Percentiles rank a stretch among this genome's conserved stretches.
Conservation (phyloP, 441 rosid genomes). For the Eugenia klotzschiana region DNA sequence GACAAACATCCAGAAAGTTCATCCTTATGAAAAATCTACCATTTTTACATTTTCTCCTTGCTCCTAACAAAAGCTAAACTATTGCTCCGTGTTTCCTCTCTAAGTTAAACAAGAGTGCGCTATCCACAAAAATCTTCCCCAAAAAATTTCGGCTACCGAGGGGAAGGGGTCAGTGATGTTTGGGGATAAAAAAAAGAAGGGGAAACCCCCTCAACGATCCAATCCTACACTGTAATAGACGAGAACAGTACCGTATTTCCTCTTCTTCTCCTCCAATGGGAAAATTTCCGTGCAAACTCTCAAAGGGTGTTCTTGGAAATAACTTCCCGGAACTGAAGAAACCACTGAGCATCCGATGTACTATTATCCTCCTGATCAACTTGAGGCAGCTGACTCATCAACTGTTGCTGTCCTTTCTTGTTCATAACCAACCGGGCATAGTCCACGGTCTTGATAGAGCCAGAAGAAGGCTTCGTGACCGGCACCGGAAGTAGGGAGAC, state of each 20-base stretch:
- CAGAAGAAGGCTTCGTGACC: conserved; percentile 21
- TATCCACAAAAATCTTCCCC: background rate
- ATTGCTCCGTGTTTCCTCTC: background rate
- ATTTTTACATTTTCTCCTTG: background rate
- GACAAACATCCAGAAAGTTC: background rate
- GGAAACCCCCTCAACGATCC: background rate
- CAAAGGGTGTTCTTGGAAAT: conserved; percentile 44
- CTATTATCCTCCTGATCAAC: conserved; percentile 20
- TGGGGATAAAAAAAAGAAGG: background rate
- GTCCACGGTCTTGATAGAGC: conserved; percentile 23
- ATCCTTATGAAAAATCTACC: background rate
- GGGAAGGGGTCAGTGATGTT: background rate
- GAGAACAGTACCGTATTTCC: background rate
- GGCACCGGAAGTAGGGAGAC: conserved; percentile 51
- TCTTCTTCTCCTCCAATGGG: background rate
- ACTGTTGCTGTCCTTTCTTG: conserved; percentile 23
- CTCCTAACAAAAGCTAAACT: background rate
- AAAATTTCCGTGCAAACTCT: background rate
- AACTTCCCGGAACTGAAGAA: conserved; percentile 48
- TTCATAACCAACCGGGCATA: conserved; percentile 26
- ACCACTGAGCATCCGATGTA: conserved; percentile 63
- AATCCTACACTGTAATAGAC: background rate
- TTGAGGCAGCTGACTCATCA: conserved; percentile 6
- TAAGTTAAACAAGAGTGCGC: background rate
- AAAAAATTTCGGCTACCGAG: background rate